Conservation (phyloP, 2,329 filamentous ascomycete genomes). For the Aspergillus sp. region DNA sequence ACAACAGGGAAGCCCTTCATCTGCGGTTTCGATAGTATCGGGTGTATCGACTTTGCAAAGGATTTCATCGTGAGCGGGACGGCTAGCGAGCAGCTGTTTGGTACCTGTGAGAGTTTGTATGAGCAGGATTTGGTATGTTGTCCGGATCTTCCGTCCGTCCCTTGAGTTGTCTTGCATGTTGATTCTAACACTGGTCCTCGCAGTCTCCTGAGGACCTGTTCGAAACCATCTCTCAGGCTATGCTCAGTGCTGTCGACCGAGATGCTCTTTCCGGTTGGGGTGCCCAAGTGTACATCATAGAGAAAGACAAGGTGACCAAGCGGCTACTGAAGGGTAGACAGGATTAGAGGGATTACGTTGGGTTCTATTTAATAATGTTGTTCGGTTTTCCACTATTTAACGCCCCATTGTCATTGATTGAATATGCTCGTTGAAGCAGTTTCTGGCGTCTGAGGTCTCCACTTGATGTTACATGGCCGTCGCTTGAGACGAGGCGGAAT, state of each 20-base stretch:
- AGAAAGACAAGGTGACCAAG: constrained; percentile 99
- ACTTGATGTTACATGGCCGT: constrained; percentile 18
- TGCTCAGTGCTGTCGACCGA: constrained; percentile 93
- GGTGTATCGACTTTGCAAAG: constrained; percentile 99
- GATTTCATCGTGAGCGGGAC: constrained; percentile 98
- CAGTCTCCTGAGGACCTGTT: constrained; percentile 91
- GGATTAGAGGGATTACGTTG: constrained; percentile 59
- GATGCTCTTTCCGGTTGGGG: constrained; percentile 98
- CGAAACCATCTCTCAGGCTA: constrained; percentile 94
- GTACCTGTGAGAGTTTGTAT: constrained; percentile 97
- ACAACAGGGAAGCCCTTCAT: constrained; percentile 96
- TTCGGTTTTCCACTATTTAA: constrained; percentile 20
- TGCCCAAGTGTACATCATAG: constrained; percentile 98
- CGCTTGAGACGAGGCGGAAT: constrained; percentile 4
- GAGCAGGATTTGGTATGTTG: constrained; percentile 86
- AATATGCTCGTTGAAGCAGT: constrained; percentile 19
- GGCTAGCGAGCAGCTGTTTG: constrained; percentile 95
- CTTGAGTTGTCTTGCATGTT: neutral
- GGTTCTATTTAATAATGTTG: constrained; percentile 2
- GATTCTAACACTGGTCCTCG: neutral
- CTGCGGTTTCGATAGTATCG: constrained; percentile 98
- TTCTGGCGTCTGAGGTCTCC: constrained; percentile 28
- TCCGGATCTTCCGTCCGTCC: neutral
- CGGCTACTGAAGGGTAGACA: constrained; percentile 96
- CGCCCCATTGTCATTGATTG: constrained; percentile 13